These are phyloP conservation scores for Talaromyces sp. DNA, from an alignment of 2,329 filamentous ascomycete species.

Conservation along the genomic window DNA sequence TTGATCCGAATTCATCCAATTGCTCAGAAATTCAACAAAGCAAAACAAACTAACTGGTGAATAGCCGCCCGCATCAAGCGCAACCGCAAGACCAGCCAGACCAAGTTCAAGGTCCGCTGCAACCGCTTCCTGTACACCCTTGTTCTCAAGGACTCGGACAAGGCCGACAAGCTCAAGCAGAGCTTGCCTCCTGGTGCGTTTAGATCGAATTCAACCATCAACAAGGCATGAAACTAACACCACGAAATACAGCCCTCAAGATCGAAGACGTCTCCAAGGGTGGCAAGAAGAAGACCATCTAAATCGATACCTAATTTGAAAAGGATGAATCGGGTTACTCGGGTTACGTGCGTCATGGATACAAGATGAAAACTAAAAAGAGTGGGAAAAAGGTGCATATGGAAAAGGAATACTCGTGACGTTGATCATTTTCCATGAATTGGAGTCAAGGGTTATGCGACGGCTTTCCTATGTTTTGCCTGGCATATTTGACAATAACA, in stretches of 20 bases:
- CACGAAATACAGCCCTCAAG: constrained; percentile 35
- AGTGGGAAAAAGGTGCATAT: not conserved
- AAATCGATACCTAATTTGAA: constrained; percentile 19
- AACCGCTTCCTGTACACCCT: constrained; percentile 94
- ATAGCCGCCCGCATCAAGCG: constrained; percentile 91
- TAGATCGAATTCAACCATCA: not conserved
- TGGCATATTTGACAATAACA: not conserved
- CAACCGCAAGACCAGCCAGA: constrained; percentile 82
- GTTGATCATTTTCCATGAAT: not conserved
- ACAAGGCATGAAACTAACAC: constrained; percentile 17
- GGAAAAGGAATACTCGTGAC: not conserved
- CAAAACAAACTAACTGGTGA: constrained; percentile 11
- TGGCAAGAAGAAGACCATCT: constrained; percentile 42
- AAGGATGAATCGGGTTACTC: not conserved
- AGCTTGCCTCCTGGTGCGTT: constrained; percentile 88
- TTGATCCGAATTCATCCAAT: not conserved
- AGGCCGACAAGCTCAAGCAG: constrained; percentile 99
- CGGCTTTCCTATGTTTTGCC: not conserved
- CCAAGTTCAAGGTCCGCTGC: constrained; percentile 99
- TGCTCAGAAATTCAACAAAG: not conserved
- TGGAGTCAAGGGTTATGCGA: not conserved
- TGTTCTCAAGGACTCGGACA: constrained; percentile 96
- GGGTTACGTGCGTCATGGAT: constrained; percentile 1
- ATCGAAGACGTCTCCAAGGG: constrained; percentile 43
- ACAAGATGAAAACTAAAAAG: not conserved